Evolutionary conservation across 805 yeast species (phyloP), one percentile per base, ranked within the genome.

Genomic region (Candida takata): DNA sequence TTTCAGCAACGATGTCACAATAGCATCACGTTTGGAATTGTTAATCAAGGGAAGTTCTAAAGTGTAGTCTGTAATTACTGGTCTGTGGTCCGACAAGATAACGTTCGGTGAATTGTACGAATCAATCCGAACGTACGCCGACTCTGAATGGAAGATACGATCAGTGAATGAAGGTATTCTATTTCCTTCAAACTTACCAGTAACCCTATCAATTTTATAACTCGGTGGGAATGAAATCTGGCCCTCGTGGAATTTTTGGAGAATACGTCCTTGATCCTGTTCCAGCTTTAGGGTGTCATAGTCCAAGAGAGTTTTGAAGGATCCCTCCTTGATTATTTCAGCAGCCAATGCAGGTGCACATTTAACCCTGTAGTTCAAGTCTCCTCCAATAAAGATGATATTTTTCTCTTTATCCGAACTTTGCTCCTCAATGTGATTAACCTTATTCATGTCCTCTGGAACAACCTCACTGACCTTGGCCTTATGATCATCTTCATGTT

Each of bases 151-250:
- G 15, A 76, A 48, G 3, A 77, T 64, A 23, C 84, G 61, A 42
- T 77, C 84, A 0, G 82, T 75, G 49, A 76, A 77, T 1, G 80
- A 71, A 0, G 84, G 82, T 6, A 59, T 53, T 32, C 82, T 57
- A 34, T 63, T 64, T 29, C 52, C 54, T 27, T 55, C 50, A 18
- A 45, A 45, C 27, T 28, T 33, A 5, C 21, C 28, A 6, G 49
- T 41, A 24, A 35, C 31, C 23, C 46, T 35, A 31, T 33, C 43
- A 14, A 67, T 57, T 46, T 74, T 76, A 49, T 70, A 77, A 3
- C 81, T 74, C 1, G 84, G 84, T 2, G 67, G 55, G 48, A 77
- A 77, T 1, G 42, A 33, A 15, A 77, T 65, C 2, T 48, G 44
- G 3, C 69, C 67, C 47, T 77, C 84, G 18, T 55, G 49, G 42